Evolutionary conservation across 2,329 filamentous ascomycete genomes (phyloP).

Genomic region (Metarhizium brunneum): DNA sequence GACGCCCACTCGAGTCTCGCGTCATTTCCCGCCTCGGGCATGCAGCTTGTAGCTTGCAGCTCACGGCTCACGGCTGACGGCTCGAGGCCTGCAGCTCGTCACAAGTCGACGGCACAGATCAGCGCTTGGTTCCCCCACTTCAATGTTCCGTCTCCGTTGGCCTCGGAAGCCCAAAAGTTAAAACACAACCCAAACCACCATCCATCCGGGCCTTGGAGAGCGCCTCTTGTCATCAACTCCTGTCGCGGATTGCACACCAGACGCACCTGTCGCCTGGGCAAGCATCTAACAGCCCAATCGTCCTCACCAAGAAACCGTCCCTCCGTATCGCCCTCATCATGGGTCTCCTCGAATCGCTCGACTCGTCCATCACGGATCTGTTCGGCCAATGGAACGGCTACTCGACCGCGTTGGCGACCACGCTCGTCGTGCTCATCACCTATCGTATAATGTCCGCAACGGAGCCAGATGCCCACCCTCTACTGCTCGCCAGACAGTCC

Average conservation of each 20-base stretch:
- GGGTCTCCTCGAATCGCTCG: constrained; percentile 51
- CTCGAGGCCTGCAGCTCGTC: too few species aligned
- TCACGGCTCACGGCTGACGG: too few species aligned
- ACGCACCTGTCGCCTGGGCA: too few species aligned
- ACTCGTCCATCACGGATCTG: constrained; percentile 59
- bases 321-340: constrained; percentile 14
- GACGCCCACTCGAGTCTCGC: too few species aligned
- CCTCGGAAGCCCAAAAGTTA: not conserved
- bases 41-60: too few species aligned
- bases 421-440: constrained; percentile 57
- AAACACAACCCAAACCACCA: not conserved
- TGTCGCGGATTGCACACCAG: too few species aligned
- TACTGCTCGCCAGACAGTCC: constrained; percentile 80
- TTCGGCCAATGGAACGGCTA: constrained; percentile 75
- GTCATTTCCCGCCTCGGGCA: too few species aligned
- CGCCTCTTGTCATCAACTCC: too few species aligned
- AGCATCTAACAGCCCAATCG: too few species aligned
- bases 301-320: too few species aligned
- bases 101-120: too few species aligned
- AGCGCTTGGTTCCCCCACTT: not conserved
- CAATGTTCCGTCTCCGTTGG: not conserved
- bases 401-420: constrained; percentile 59
- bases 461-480: constrained; percentile 86
- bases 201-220: not conserved
- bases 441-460: constrained; percentile 62